A percentile compares a stretch with the other conserved stretches of the same genome.
These are phyloP conservation scores for Austroboletus novae-zelandiae DNA, from an alignment of 1,284 basidiomycete species.

Conservation along the genomic window DNA sequence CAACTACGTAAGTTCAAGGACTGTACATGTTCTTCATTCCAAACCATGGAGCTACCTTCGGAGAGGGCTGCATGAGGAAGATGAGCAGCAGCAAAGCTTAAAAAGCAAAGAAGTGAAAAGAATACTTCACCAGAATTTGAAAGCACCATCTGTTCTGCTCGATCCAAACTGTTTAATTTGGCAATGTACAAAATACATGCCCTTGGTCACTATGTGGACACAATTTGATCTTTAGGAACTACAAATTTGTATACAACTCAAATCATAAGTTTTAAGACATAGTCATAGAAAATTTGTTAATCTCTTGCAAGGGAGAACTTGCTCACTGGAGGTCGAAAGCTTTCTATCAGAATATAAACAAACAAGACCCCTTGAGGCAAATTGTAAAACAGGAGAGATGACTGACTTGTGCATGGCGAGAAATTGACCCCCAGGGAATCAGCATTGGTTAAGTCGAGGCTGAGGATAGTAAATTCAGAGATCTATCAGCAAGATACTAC, in stretches of 20 bases:
- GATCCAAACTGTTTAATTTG: not conserved
- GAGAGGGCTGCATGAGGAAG: not conserved
- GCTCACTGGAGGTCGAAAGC: not conserved
- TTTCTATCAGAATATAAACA: not conserved
- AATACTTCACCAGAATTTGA: not conserved
- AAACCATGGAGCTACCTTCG: not conserved
- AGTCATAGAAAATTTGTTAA: not conserved
- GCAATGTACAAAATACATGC: slow-evolving; percentile 1
- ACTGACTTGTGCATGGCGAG: too few species aligned
- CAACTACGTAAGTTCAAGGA: not conserved
- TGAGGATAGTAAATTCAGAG: too few species aligned
- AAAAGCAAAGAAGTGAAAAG: not conserved
- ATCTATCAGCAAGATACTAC: too few species aligned
- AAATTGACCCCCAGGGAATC: too few species aligned
- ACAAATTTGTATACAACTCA: slow-evolving; percentile 2
- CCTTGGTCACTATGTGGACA: not conserved
- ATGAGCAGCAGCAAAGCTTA: not conserved
- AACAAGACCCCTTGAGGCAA: not conserved
- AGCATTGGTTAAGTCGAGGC: too few species aligned
- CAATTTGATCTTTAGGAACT: not conserved
- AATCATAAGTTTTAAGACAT: not conserved
- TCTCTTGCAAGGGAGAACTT: not conserved
- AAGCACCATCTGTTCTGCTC: too few species aligned
- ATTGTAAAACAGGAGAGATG: slow-evolving; percentile 1
- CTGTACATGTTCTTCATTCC: not conserved